Evolutionary conservation across 2,329 filamentous ascomycete species (phyloP), one percentile per base, ranked within the genome.

Genomic region (Talaromyces sp.): DNA sequence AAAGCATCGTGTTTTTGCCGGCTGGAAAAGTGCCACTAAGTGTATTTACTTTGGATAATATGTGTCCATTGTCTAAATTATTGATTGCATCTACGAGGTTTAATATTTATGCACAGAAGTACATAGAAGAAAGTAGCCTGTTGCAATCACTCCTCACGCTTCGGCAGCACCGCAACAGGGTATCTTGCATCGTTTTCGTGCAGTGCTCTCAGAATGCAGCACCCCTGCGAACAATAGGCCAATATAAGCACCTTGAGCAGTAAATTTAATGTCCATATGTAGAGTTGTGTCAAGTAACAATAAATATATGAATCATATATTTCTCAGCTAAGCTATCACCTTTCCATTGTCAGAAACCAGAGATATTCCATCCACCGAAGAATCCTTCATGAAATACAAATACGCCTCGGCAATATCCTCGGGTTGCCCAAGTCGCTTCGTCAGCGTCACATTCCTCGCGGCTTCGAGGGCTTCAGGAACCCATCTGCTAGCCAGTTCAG

Each of bases 1-100:
- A 75, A 70, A 26, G 73, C 81, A 13, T 85, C 82, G 3, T 87
- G 84, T 64, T 86, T 82, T 65, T 87, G 82, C 58, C 68, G 76
- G 27, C 4, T 52, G 7, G 46, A 58, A 1, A 58, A 21, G 10
- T 58, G 49, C 24, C 49, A 29, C 27, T 52, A 52, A 52, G 3
- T 24, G 4, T 46, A 24, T 1, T 24, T 46, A 46, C 19, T 4
- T 3, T 9, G n/a, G 41, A 4, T 19, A 19, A 21, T 14, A 46
- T 3, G 11, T 38, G n/a, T 38, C 3, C 6, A 17, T n/a, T 46
- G 41, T 14, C 43, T 11, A 7, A 9, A 46, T 24, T 11, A 24
- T 21, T 43, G n/a, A 21, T 46, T 13, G 5, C 4, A 19, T 46
- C 11, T 6, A 32, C 32, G 4, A 5, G 6, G 3, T 24, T 24